Conservation (phyloP, 441 rosid genomes). For the Adansonia gregorii region DNA sequence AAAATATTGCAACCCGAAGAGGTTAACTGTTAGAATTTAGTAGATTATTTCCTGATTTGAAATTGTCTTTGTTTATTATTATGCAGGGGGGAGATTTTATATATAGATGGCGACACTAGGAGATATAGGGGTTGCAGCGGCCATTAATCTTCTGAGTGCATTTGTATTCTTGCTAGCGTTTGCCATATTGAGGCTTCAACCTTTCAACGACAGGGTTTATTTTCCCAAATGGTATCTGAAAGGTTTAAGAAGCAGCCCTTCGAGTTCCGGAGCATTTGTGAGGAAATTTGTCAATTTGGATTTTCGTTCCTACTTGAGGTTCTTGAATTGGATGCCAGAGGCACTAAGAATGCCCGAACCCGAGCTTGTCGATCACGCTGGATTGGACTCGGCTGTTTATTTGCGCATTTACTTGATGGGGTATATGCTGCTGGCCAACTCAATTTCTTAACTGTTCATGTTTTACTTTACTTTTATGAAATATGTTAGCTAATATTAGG, state of each 20-base stretch:
- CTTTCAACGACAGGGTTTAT: slow-evolving; percentile 93
- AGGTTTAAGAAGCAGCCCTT: slow-evolving; percentile 78
- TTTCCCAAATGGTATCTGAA: slow-evolving; percentile 96
- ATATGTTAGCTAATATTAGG: not conserved
- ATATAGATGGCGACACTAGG: slow-evolving; percentile 70
- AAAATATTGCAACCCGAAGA: not conserved
- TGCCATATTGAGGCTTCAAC: slow-evolving; percentile 83
- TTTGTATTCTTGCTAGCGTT: slow-evolving; percentile 74
- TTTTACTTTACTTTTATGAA: not conserved
- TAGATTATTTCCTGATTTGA: not conserved
- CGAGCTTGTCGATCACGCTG: slow-evolving; percentile 96
- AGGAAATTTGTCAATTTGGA: slow-evolving; percentile 77
- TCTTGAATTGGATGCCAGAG: slow-evolving; percentile 93
- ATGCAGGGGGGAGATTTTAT: slow-evolving; percentile 23
- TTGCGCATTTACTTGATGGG: slow-evolving; percentile 90
- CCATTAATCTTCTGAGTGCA: slow-evolving; percentile 71
- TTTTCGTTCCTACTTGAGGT: slow-evolving; percentile 64
- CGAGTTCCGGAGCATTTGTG: slow-evolving; percentile 55
- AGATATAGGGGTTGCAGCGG: slow-evolving; percentile 84
- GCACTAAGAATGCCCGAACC: slow-evolving; percentile 98
- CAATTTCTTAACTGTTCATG: not conserved
- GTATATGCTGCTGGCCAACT: slow-evolving; percentile 44
- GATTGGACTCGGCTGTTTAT: slow-evolving; percentile 92
- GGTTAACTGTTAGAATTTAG: not conserved
- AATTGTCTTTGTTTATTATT: slow-evolving; percentile 8